These are phyloP conservation scores for Calocybe gambosa DNA, from an alignment of 1,284 basidiomycete genomes.

Conservation along the genomic window DNA sequence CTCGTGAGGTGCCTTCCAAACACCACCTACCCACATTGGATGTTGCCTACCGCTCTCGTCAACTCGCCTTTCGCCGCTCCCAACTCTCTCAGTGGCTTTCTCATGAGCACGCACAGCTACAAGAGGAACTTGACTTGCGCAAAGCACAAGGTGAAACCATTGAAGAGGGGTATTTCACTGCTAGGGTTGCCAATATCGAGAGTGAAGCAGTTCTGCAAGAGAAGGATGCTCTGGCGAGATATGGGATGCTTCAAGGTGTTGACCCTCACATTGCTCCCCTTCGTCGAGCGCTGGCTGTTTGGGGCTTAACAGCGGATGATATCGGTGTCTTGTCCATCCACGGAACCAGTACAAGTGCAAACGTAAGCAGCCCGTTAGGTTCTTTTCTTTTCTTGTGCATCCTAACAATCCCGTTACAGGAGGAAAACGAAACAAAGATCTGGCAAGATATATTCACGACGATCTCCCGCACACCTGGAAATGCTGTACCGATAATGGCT, in stretches of 20 bases:
- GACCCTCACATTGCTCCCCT: conserved; percentile 87
- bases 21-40: conserved; percentile 75
- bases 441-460: conserved; percentile 93
- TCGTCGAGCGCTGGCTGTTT: conserved; percentile 91
- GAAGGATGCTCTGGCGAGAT: conserved; percentile 82
- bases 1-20: conserved; percentile 73
- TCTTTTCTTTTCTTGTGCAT: neutral
- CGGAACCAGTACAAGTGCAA: conserved; percentile 94
- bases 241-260: conserved; percentile 89
- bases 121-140: conserved; percentile 66
- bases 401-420: conserved; percentile 35
- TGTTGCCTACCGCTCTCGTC: conserved; percentile 82
- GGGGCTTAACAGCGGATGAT: conserved; percentile 92
- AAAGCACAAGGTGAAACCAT: conserved; percentile 49
- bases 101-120: conserved; percentile 81
- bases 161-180: conserved; percentile 66
- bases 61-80: conserved; percentile 87
- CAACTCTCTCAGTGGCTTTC: conserved; percentile 93
- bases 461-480: conserved; percentile 85
- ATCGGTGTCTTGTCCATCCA: conserved; percentile 88
- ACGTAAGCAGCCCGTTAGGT: conserved; percentile 41
- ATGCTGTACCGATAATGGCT: conserved; percentile 94
- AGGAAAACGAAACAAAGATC: conserved; percentile 96
- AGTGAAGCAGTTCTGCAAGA: conserved; percentile 87
- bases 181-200: conserved; percentile 79